Conservation (phyloP, 352 stramenopile genomes). For the Pythium biforme region DNA sequence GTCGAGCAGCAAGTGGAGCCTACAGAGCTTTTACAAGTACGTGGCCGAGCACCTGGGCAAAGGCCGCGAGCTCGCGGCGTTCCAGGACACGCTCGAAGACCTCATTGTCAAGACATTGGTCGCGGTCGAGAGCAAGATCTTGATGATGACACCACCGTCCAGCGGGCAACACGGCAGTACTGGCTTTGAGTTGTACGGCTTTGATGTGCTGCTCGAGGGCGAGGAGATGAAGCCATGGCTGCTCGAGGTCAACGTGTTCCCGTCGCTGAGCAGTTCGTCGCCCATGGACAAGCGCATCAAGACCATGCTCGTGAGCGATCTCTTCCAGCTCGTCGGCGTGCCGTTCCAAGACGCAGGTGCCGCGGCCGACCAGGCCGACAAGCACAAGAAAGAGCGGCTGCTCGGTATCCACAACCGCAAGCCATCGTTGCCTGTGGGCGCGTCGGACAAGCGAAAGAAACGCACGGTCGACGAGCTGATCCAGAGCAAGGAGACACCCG, state of each 20-base stretch:
- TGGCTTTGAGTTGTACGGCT: constrained; percentile 90
- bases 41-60: constrained; percentile 40
- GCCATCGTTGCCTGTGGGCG: constrained; percentile 1
- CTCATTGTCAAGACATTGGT: constrained; percentile 90
- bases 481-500: constrained; percentile 21
- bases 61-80: constrained; percentile 32
- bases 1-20: constrained; percentile 86
- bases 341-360: constrained; percentile 44
- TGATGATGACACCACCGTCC: constrained; percentile 27
- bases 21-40: constrained; percentile 57
- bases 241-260: constrained; percentile 91
- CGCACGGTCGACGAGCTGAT: constrained; percentile 42
- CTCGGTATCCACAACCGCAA: constrained; percentile 32
- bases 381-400: constrained; percentile 49
- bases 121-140: constrained; percentile 78
- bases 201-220: constrained; percentile 84
- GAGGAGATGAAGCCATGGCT: constrained; percentile 75
- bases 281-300: constrained; percentile 90
- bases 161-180: constrained; percentile 21
- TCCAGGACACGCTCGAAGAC: constrained; percentile 58
- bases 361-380: constrained; percentile 37
- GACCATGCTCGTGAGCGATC: constrained; percentile 83
- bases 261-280: constrained; percentile 82
- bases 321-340: constrained; percentile 78
- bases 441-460: constrained; percentile 9